Percentiles rank a stretch among this genome's conserved stretches.
phyloP scores from a whole-genome alignment of 1,139 yeast species.

The Debaryomycetaceae sp. region DNA sequence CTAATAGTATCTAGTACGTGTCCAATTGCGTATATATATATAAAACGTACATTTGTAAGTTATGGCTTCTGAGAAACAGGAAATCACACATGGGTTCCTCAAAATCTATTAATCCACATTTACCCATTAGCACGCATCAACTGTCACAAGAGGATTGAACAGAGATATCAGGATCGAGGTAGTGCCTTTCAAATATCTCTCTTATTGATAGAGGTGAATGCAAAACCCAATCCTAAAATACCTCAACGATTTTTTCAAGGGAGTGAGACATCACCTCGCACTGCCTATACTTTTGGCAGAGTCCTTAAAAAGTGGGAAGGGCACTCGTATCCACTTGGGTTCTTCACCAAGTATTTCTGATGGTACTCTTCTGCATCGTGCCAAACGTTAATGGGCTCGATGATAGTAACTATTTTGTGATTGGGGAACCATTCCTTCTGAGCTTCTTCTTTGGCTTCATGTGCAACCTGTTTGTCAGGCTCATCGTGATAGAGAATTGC shows the following conservation, averaged over 20 bases:
- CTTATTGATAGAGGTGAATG: no score
- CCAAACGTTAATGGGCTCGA: constrained; percentile 67
- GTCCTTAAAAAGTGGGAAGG: constrained; percentile 76
- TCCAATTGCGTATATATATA: neutral
- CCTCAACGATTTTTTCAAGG: no score
- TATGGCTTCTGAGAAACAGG: neutral
- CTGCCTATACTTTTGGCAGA: constrained; percentile 22
- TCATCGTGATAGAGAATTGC: constrained; percentile 63
- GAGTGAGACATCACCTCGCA: no score
- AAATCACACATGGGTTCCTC: no score
- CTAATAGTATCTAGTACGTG: no score
- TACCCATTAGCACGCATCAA: no score
- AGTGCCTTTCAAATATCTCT: no score
- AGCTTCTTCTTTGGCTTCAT: constrained; percentile 24
- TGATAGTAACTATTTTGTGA: constrained; percentile 51
- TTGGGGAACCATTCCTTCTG: constrained; percentile 45
- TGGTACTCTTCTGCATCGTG: constrained; percentile 95
- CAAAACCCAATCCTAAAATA: no score
- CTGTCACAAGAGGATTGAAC: no score
- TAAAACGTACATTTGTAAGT: neutral
- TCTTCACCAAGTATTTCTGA: constrained; percentile 72
- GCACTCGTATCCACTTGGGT: constrained; percentile 85
- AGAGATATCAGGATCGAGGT: no score
- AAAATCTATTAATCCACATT: no score
- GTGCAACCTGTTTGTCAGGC: constrained; percentile 33